Percentiles rank a stretch among this genome's conserved stretches.
Conservation (phyloP, 306 rosid species). For the Prunus dulcis region DNA sequence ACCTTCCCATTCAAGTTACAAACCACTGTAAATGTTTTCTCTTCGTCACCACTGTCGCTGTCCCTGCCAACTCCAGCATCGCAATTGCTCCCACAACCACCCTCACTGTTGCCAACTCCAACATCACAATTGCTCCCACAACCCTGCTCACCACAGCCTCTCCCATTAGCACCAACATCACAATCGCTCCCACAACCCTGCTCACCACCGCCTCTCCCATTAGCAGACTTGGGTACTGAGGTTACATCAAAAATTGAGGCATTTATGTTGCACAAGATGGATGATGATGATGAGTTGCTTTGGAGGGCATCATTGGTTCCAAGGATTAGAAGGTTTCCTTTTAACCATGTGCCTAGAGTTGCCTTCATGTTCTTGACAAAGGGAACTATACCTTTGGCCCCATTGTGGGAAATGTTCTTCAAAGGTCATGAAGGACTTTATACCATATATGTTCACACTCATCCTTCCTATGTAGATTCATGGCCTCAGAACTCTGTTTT, state of each 20-base stretch:
- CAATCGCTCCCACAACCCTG: conserved; percentile 2
- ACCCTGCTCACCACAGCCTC: not conserved
- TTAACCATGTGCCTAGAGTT: conserved; percentile 38
- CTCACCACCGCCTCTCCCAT: not conserved
- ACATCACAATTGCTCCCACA: not conserved
- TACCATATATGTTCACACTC: conserved; percentile 49
- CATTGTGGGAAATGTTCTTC: conserved; percentile 62
- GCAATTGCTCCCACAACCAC: conserved; percentile 4
- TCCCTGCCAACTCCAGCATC: not conserved
- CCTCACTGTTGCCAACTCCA: not conserved
- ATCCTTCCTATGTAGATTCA: conserved; percentile 38
- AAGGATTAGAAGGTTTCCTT: conserved; percentile 10
- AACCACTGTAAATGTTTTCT: not conserved
- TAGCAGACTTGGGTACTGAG: not conserved
- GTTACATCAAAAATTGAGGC: conserved; percentile 7
- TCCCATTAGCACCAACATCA: not conserved
- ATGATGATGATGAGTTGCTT: conserved; percentile 34
- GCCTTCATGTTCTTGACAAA: conserved; percentile 70
- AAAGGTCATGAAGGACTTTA: conserved; percentile 43
- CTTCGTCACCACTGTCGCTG: conserved; percentile 3
- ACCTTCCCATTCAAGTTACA: conserved; percentile 17
- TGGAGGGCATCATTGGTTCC: conserved; percentile 42
- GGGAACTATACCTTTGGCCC: conserved; percentile 42
- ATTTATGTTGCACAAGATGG: conserved; percentile 34
- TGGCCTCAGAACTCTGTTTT: conserved; percentile 38